These are phyloP conservation scores for Przewalskia tangutica DNA, from an alignment of 257 asterid species.

Conservation along the genomic window DNA sequence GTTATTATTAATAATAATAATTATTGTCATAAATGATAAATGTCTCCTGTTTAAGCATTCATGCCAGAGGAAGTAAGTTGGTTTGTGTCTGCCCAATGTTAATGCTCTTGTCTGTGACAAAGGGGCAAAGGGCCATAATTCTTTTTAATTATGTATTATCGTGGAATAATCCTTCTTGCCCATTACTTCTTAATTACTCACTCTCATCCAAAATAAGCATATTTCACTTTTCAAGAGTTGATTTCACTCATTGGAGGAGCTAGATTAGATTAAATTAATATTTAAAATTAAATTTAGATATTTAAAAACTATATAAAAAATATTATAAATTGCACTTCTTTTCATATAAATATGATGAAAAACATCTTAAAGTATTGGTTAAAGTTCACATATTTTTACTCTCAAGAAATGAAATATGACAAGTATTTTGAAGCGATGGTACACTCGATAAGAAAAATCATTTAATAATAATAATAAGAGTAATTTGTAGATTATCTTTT, in stretches of 20 bases:
- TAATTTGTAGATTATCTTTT: too few relatives aligned
- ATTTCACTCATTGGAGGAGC: too few relatives aligned
- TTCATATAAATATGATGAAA: too few relatives aligned
- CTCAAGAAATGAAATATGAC: too few relatives aligned
- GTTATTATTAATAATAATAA: background rate
- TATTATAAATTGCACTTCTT: too few relatives aligned
- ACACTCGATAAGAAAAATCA: background rate
- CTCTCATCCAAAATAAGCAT: background rate
- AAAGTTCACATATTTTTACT: too few relatives aligned
- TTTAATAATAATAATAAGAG: background rate
- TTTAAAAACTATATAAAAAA: too few relatives aligned
- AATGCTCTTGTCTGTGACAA: constrained; percentile 24
- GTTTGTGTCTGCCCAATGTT: constrained; percentile 18
- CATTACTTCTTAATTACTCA: background rate
- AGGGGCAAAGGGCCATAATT: constrained; percentile 4
- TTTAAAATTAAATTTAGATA: too few relatives aligned
- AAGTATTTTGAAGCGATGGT: too few relatives aligned
- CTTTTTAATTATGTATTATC: background rate
- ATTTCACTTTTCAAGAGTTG: too few relatives aligned
- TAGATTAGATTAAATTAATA: too few relatives aligned
- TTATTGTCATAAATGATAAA: constrained; percentile 1
- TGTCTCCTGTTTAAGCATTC: constrained; percentile 18
- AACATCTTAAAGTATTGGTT: too few relatives aligned
- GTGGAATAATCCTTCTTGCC: background rate
- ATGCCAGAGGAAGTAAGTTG: constrained; percentile 26